Evolutionary conservation across 1,284 basidiomycete genomes (phyloP), one percentile per base, ranked within the genome.

Genomic region (Malassezia psittaci): DNA sequence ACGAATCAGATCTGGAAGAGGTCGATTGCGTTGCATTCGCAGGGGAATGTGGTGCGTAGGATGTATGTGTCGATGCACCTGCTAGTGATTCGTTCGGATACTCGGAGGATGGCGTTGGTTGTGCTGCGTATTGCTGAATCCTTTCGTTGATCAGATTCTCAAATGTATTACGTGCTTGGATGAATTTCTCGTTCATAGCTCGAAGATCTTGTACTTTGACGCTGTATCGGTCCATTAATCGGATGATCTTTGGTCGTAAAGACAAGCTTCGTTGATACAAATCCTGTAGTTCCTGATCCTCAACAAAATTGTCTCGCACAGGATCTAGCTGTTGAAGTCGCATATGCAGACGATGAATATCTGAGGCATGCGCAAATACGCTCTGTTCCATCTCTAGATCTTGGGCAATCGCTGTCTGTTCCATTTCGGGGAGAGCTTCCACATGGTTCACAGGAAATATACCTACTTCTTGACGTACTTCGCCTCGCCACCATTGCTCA

Each of bases 381-480:
- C 83, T 80, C 0, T 88, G 87, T 75, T 98, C 94, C 65, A 87
- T 82, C 67, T 94, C 87, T 0, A 85, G 87, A 70, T 96, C 91
- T 58, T 80, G 81, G 5, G 85, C 84, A 43, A 96, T 76, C 65
- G 94, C 88, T 1, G 79, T 79, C 0, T 85, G 79, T 0, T 86
- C 87, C 0, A 86, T 87, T 60, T 94, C 90, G 0, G 90, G 88
- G 48, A 96, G 78, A 1, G 86, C 79, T 81, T 96, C 29, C 63
- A 98, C 89, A 77, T 96, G 96, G 72, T 94, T 96, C 38, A 96
- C 88, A 0, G 94, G 93, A 76, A 99, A 98, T 59, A 99, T 98
- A 12, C 94, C 94, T 8, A 90, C 90, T 58, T 87, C 80, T 1
- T 91, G 90, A 65, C 86, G 86, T 38, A 90, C 77, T 66, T 96